A percentile compares a stretch with the other conserved stretches of the same genome.
Evolutionary conservation across 371 early-diverging fungal species (phyloP).

Genomic region (Lichtheimia corymbifera): DNA sequence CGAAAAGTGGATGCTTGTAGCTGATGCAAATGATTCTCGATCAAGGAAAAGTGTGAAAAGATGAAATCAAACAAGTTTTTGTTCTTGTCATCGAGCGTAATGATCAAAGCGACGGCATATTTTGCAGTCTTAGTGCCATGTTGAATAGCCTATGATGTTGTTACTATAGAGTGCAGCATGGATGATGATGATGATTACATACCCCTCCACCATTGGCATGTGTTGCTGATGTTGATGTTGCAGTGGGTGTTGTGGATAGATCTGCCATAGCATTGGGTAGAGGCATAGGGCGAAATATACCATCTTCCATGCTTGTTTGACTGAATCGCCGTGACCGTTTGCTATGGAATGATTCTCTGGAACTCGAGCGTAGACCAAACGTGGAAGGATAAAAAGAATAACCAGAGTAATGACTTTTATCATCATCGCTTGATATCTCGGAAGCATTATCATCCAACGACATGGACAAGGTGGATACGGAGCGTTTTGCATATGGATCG

Average conservation of each 20-base stretch:
- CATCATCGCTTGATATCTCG: slow-evolving; percentile 46
- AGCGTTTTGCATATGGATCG: slow-evolving; percentile 15
- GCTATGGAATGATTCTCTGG: slow-evolving; percentile 39
- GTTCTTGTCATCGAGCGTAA: slow-evolving; percentile 54
- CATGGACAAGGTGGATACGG: slow-evolving; percentile 17
- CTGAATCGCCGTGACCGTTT: slow-evolving; percentile 57
- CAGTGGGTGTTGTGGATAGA: too few relatives aligned
- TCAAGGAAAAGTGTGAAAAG: slow-evolving; percentile 66
- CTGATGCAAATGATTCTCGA: slow-evolving; percentile 64
- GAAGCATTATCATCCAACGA: slow-evolving; percentile 34
- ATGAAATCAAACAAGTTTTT: slow-evolving; percentile 57
- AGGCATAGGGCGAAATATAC: slow-evolving; percentile 63
- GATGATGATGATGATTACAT: too few relatives aligned
- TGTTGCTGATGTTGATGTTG: not conserved
- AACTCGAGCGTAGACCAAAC: slow-evolving; percentile 29
- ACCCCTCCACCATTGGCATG: too few relatives aligned
- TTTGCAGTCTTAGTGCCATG: slow-evolving; percentile 55
- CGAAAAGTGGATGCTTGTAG: slow-evolving; percentile 56
- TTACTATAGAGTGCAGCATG: not conserved
- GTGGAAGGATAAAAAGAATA: slow-evolving; percentile 35
- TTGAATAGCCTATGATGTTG: slow-evolving; percentile 20
- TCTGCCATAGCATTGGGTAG: slow-evolving; percentile 36
- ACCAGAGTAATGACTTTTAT: slow-evolving; percentile 24
- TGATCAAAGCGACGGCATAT: slow-evolving; percentile 62
- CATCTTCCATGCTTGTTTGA: slow-evolving; percentile 68